Percentiles rank a stretch among this genome's conserved stretches.
Evolutionary conservation across 192 early-diverging fungal species (phyloP).

Genomic region (Coemansia aciculifera): DNA sequence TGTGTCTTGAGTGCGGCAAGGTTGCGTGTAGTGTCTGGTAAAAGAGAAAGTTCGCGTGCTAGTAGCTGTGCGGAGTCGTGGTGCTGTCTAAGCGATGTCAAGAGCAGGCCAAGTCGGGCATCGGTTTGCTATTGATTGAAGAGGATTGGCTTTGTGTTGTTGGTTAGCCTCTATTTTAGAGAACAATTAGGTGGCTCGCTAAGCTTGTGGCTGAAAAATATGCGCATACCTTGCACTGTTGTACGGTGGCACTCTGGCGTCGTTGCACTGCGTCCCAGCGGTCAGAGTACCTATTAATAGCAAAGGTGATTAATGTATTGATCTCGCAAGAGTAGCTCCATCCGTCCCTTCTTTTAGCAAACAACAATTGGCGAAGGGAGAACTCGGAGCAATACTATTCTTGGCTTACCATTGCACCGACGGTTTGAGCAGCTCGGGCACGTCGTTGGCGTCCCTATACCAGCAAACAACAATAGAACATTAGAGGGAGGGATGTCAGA

Average conservation of each 20-base stretch:
- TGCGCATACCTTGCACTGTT: slow-evolving; percentile 42
- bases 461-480: not conserved
- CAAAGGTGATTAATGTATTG: not conserved
- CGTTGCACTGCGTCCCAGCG: slow-evolving; percentile 21
- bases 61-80: slow-evolving; percentile 18
- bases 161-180: not conserved
- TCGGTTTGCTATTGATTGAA: slow-evolving; percentile 33
- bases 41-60: slow-evolving; percentile 21
- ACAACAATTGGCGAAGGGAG: not conserved
- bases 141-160: not conserved
- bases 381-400: not conserved
- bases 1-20: slow-evolving; percentile 22
- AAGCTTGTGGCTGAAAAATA: not conserved
- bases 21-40: slow-evolving; percentile 18
- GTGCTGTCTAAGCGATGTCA: slow-evolving; percentile 16
- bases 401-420: slow-evolving; percentile 36
- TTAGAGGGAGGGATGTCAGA: slow-evolving; percentile 7
- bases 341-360: not conserved
- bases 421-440: slow-evolving; percentile 43
- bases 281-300: slow-evolving; percentile 37
- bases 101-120: slow-evolving; percentile 12
- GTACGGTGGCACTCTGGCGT: slow-evolving; percentile 14
- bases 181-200: not conserved
- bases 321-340: not conserved
- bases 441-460: slow-evolving; percentile 6